Conservation (phyloP, 2,329 filamentous ascomycete genomes). For the Pseudogymnoascus sp. region DNA sequence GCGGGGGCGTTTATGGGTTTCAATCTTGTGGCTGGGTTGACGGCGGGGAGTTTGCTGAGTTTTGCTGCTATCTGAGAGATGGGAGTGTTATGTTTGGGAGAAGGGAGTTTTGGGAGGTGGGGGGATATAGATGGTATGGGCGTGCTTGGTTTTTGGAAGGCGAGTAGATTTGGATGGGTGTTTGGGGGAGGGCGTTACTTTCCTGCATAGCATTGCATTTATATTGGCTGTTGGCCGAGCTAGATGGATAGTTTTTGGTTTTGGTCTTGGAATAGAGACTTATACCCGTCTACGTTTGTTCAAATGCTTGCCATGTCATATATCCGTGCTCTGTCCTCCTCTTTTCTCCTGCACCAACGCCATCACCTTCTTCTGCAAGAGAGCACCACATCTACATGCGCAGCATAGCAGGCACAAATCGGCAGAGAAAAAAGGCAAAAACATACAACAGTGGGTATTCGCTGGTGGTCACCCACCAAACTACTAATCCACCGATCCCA, state of each 20-base stretch:
- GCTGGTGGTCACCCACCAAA: background rate
- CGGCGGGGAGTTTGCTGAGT: conserved; percentile 80
- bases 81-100: background rate
- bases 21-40: conserved; percentile 76
- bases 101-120: background rate
- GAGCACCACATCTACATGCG: no score
- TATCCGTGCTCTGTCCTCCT: background rate
- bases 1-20: conserved; percentile 91
- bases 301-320: background rate
- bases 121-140: background rate
- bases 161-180: background rate
- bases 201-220: background rate
- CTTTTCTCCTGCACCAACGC: background rate
- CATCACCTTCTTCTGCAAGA: no score
- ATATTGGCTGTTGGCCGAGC: background rate
- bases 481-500: no score
- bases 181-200: background rate
- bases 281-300: background rate
- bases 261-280: background rate
- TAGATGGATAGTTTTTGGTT: background rate
- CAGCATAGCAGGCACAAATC: no score
- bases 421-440: no score
- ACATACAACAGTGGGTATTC: no score
- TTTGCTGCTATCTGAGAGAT: conserved; percentile 55
- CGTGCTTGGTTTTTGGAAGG: background rate